A percentile compares a stretch with the other conserved stretches of the same genome.
Evolutionary conservation across 495 filamentous ascomycete species (phyloP).

Genomic region (Thermothielavioides terrestris): DNA sequence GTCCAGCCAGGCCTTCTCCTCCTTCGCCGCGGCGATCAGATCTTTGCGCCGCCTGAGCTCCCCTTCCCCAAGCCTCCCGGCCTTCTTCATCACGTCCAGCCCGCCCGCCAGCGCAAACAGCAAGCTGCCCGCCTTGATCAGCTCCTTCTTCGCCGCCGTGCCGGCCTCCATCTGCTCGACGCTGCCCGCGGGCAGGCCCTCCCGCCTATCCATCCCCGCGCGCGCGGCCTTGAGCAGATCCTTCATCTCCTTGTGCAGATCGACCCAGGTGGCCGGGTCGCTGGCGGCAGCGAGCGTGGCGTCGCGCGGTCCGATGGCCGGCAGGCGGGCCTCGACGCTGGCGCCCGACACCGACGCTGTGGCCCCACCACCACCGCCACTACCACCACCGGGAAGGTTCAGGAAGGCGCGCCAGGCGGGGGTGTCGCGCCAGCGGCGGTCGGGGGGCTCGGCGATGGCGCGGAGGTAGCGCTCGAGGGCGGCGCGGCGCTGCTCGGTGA

Average conservation of each 20-base stretch:
- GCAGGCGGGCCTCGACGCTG: constrained; percentile 37
- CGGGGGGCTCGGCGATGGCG: constrained; percentile 65
- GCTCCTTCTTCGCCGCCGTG: constrained; percentile 68
- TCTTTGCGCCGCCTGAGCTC: constrained; percentile 77
- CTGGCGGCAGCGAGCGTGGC: constrained; percentile 43
- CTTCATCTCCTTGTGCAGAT: constrained; percentile 78
- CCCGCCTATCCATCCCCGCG: constrained; percentile 61
- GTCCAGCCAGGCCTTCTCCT: constrained; percentile 82
- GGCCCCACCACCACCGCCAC: too few species aligned
- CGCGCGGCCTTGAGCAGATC: constrained; percentile 71
- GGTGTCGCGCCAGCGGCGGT: constrained; percentile 78
- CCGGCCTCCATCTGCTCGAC: constrained; percentile 52
- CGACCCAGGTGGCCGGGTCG: constrained; percentile 80
- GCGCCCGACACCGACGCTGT: constrained; percentile 36
- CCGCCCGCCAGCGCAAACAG: constrained; percentile 63
- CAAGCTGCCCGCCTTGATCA: constrained; percentile 66
- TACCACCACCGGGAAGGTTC: constrained; percentile 75
- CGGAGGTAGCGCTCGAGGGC: constrained; percentile 75
- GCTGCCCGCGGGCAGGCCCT: constrained; percentile 60
- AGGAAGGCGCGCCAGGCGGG: constrained; percentile 79
- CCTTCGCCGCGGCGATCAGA: constrained; percentile 63
- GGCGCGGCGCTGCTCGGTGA: constrained; percentile 70
- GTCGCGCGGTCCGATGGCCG: constrained; percentile 24
- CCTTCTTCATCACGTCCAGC: constrained; percentile 44
- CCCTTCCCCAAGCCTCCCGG: constrained; percentile 62